Evolutionary conservation across 495 filamentous ascomycete species (phyloP), one percentile per base, ranked within the genome.

Genomic region (Chaetomidium leptoderma): DNA sequence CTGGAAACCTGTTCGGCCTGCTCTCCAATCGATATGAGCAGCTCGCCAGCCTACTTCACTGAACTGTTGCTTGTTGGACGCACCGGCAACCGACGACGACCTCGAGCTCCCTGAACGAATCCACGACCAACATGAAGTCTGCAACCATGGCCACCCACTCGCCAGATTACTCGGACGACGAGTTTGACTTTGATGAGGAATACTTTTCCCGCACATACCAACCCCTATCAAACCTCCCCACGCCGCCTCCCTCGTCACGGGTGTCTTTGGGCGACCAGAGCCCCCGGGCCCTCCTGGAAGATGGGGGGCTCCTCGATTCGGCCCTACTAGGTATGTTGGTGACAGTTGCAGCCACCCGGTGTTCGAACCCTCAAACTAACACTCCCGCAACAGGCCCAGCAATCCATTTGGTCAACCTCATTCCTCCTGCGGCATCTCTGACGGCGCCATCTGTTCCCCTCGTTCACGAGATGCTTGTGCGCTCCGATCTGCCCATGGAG

Each of bases 211-310:
- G 76, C 39, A 81, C 76, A 53, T 85, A 82, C 65, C 77, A 77
- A 30, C 82, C 82, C 16, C 69, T 85, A 29, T 84, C 81, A 6
- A 81, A 79, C 61, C 73, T 85, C 27, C 82, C 82, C 19, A 85
- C 82, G 8, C 82, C 82, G 32, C 82, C 82, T 30, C 75, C 72
- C 7, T 80, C 79, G 23, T 75, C 74, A 29, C 70, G 67, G 63
- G 72, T 67, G 59, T 74, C 72, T 5, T 71, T 68, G 57, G 70
- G 67, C 44, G 60, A 33, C 47, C 73, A 72, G 62, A 78, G 70
- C 52, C 68, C 77, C 55, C 57, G 69, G 29, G 50, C 69, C 54
- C 60, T 70, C 44, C 64, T 76, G 53, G 74, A 73, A 57, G 76
- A 81, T 64, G 66, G 64, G 59, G 75, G 72, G 30, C 64, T 68